A percentile compares a stretch with the other conserved stretches of the same genome.
These are phyloP conservation scores for Trichopus zeylanicus DNA, from an alignment of 116 monocot species.

Conservation along the genomic window DNA sequence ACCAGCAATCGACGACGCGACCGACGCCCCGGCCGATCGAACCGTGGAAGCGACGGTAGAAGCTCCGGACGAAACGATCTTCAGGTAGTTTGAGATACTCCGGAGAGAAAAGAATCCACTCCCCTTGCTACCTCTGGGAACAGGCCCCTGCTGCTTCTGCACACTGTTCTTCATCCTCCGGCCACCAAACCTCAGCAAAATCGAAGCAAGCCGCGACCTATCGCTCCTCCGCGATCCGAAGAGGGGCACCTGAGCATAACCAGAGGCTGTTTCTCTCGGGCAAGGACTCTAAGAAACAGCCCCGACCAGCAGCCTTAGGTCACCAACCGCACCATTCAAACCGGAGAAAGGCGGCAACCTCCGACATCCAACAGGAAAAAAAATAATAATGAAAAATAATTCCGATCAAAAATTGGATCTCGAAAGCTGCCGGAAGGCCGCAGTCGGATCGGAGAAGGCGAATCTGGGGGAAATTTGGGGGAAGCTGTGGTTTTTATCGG, in stretches of 20 bases:
- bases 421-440: not conserved
- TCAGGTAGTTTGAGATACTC: not conserved
- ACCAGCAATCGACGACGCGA: not conserved
- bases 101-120: not conserved
- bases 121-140: not conserved
- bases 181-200: too few species aligned
- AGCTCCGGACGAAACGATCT: not conserved
- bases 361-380: not conserved
- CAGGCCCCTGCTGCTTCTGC: conserved; percentile 9
- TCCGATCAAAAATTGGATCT: not conserved
- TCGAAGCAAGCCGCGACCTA: too few species aligned
- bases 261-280: conserved; percentile 1
- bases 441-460: not conserved
- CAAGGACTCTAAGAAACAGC: not conserved
- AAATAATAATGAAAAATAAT: not conserved
- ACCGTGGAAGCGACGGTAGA: not conserved
- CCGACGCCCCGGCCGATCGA: not conserved
- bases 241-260: not conserved
- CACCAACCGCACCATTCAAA: not conserved
- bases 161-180: not conserved
- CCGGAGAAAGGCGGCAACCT: not conserved
- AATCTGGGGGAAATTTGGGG: not conserved
- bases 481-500: too few species aligned
- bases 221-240: too few species aligned
- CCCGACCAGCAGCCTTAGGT: not conserved